Conservation (phyloP, 1,139 yeast species). For the Saccharomyces hybrid region DNA sequence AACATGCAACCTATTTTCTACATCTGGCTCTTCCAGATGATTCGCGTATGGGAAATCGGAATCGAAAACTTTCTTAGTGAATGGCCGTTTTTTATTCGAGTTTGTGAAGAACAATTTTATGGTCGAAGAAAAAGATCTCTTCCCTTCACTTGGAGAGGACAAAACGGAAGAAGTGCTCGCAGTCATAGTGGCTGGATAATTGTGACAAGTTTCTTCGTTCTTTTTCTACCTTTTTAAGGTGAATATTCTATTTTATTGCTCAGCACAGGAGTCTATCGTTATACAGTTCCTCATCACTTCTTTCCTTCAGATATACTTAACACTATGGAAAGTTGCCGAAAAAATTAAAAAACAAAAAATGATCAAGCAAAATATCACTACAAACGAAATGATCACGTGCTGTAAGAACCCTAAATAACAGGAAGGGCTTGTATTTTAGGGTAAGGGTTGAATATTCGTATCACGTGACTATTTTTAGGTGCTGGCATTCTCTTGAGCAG, state of each 20-base stretch:
- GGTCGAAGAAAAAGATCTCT: constrained; percentile 26
- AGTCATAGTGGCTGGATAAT: not conserved
- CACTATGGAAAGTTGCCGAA: not conserved
- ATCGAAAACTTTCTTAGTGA: not conserved
- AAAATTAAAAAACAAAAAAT: not conserved
- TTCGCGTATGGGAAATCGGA: not conserved
- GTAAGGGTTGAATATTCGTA: too few species aligned
- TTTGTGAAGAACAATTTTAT: constrained; percentile 18
- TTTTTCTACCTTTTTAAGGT: not conserved
- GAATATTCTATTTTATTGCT: not conserved
- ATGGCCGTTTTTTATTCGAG: constrained; percentile 6
- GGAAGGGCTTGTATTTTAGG: too few species aligned
- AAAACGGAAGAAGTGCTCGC: not conserved
- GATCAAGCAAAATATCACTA: too few species aligned
- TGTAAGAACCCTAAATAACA: not conserved
- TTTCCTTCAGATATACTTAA: not conserved
- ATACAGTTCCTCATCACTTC: not conserved
- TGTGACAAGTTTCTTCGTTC: not conserved
- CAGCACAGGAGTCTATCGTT: not conserved
- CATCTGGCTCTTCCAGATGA: constrained; percentile 1
- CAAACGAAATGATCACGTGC: not conserved
- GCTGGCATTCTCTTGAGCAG: not conserved
- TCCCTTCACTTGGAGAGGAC: constrained; percentile 2
- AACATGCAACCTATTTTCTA: not conserved
- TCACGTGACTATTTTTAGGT: not conserved